Conservation (phyloP, 441 rosid genomes). For the Codiaeum variegatum region DNA sequence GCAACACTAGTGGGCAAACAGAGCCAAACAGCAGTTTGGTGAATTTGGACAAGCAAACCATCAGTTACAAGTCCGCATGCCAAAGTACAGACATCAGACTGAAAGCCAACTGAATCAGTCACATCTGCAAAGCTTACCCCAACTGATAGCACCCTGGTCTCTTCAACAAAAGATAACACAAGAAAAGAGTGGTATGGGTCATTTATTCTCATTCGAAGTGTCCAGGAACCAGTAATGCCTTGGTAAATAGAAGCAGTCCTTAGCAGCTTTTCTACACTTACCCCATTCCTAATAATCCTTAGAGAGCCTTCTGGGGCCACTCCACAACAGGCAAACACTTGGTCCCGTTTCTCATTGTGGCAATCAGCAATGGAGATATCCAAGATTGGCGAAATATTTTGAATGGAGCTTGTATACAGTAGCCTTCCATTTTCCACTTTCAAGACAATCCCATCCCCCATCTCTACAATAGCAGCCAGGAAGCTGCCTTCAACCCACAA, state of each 20-base stretch:
- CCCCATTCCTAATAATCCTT: constrained; percentile 86
- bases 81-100: constrained; percentile 87
- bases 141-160: constrained; percentile 90
- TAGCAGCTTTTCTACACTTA: constrained; percentile 76
- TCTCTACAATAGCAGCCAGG: constrained; percentile 77
- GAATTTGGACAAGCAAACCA: constrained; percentile 85
- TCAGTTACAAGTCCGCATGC: constrained; percentile 88
- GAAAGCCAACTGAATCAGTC: constrained; percentile 94
- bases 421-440: constrained; percentile 72
- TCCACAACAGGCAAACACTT: constrained; percentile 96
- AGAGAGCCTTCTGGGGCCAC: constrained; percentile 93
- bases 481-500: constrained; percentile 87
- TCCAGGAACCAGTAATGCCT: constrained; percentile 93
- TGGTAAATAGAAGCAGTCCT: constrained; percentile 87
- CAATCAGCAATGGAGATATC: constrained; percentile 83
- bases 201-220: constrained; percentile 64
- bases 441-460: constrained; percentile 90
- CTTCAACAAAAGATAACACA: constrained; percentile 92
- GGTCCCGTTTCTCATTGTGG: constrained; percentile 85
- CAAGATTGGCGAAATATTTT: constrained; percentile 88
- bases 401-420: constrained; percentile 53
- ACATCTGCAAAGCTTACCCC: constrained; percentile 94
- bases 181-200: constrained; percentile 90
- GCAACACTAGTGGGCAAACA: constrained; percentile 86
- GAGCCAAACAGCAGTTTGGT: constrained; percentile 76